Evolutionary conservation across 2,329 filamentous ascomycete species (phyloP), one percentile per base, ranked within the genome.

Genomic region (Ilyonectria robusta): DNA sequence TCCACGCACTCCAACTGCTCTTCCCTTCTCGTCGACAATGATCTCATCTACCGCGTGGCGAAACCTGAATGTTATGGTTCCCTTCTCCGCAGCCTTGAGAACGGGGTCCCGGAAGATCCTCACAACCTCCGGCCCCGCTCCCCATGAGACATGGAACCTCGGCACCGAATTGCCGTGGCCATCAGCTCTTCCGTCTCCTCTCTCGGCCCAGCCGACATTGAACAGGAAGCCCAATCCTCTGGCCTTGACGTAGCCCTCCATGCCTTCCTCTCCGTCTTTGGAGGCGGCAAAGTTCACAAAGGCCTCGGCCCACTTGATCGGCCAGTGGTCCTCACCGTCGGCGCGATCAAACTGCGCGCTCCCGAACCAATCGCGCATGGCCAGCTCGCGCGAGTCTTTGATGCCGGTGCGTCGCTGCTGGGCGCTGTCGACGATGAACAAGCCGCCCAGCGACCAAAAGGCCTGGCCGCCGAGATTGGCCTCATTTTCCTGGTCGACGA

Each of bases 131-230:
- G 88, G 88, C 0, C 89, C 89, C 0, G 87, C 86, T 3, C 89
- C 88, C 89, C 88, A 91, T 0, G 86, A 86, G 33, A 90, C 65
- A 74, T 91, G 88, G 73, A 91, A 91, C n/a, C 89, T 77, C 2
- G 89, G 89, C 1, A 91, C 88, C 13, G 87, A 87, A 75, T 91
- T 91, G 6, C 89, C 89, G 72, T 90, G 88, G 2, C 88, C 88
- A 4, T 86, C 84, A 0, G 88, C 85, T 0, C 77, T 74, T 0
- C 88, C 88, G 62, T 84, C 84, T 2, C 89, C 89, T 6, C 88
- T 81, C 81, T 91, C 88, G 1, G 88, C 89, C 88, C 89, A 91
- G 29, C 86, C 87, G 2, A 90, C 87, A 62, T 84, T 88, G 55
- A 81, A 73, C 35, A 88, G 61, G 68, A 90, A 89, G 0, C 84